Percentiles rank a stretch among this genome's conserved stretches.
Evolutionary conservation across 148 eudicot genomes (phyloP).

Genomic region (Fallopia convolvulus): DNA sequence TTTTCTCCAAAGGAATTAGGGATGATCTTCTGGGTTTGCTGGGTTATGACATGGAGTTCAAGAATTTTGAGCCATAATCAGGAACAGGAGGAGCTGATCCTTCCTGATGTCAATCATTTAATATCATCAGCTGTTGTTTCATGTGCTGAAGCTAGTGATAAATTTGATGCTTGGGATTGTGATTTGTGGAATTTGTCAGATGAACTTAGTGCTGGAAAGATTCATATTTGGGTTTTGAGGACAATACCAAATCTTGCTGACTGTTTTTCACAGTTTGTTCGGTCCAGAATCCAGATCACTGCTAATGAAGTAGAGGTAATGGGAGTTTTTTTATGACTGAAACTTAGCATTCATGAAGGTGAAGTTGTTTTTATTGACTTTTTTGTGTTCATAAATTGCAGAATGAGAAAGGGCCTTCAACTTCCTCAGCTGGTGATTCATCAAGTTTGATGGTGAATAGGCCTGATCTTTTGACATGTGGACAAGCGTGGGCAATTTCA

Average conservation of each 20-base stretch:
- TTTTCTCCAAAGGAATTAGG: conserved; percentile 43
- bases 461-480: conserved; percentile 49
- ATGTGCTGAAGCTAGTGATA: conserved; percentile 34
- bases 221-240: conserved; percentile 68
- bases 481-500: conserved; percentile 79
- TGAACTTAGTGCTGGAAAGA: conserved; percentile 56
- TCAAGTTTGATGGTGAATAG: conserved; percentile 19
- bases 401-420: conserved; percentile 35
- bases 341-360: neutral
- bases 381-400: conserved; percentile 17
- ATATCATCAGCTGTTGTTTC: conserved; percentile 58
- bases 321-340: neutral
- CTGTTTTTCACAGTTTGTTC: conserved; percentile 56
- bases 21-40: conserved; percentile 66
- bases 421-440: conserved; percentile 23
- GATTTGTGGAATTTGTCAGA: conserved; percentile 30
- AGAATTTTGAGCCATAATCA: conserved; percentile 15
- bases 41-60: conserved; percentile 52
- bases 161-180: conserved; percentile 39
- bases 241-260: conserved; percentile 66
- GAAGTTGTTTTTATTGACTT: neutral
- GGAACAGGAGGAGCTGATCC: conserved; percentile 22
- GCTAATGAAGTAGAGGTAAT: conserved; percentile 42
- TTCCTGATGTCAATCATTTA: conserved; percentile 69
- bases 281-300: conserved; percentile 36